Conservation (phyloP, 495 filamentous ascomycete species). For the Articulospora tetracladia region DNA sequence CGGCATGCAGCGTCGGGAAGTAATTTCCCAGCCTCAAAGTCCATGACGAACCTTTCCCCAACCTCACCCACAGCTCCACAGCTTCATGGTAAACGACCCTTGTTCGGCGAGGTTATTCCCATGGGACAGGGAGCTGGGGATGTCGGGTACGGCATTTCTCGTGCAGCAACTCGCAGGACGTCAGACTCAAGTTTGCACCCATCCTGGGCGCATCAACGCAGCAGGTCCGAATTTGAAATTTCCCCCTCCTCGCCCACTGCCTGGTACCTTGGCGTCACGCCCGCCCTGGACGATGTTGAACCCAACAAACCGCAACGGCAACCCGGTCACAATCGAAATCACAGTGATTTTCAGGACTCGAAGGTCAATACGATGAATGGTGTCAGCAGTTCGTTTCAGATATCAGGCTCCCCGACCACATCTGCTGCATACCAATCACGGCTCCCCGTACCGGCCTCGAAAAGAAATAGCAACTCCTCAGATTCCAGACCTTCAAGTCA, state of each 20-base stretch:
- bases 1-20: constrained; percentile 31
- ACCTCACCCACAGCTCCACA: constrained; percentile 23
- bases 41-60: constrained; percentile 39
- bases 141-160: constrained; percentile 47
- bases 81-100: constrained; percentile 29
- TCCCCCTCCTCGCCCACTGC: constrained; percentile 48
- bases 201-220: constrained; percentile 33
- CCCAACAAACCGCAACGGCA: constrained; percentile 27
- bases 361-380: constrained; percentile 28
- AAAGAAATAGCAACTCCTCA: constrained; percentile 35
- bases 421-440: constrained; percentile 22
- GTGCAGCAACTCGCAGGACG: constrained; percentile 33
- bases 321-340: constrained; percentile 40
- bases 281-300: constrained; percentile 29
- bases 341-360: constrained; percentile 43
- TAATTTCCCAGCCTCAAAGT: constrained; percentile 40
- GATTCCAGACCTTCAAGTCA: constrained; percentile 36
- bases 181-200: constrained; percentile 43
- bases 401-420: constrained; percentile 20
- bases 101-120: constrained; percentile 51
- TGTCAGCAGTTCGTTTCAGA: constrained; percentile 24
- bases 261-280: constrained; percentile 43
- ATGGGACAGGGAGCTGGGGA: constrained; percentile 34
- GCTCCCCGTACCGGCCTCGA: constrained; percentile 23
- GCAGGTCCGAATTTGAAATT: constrained; percentile 39